Base-by-base conservation (phyloP, 2,329 filamentous ascomycete species). In the Thielaviopsis punctulata region DNA sequence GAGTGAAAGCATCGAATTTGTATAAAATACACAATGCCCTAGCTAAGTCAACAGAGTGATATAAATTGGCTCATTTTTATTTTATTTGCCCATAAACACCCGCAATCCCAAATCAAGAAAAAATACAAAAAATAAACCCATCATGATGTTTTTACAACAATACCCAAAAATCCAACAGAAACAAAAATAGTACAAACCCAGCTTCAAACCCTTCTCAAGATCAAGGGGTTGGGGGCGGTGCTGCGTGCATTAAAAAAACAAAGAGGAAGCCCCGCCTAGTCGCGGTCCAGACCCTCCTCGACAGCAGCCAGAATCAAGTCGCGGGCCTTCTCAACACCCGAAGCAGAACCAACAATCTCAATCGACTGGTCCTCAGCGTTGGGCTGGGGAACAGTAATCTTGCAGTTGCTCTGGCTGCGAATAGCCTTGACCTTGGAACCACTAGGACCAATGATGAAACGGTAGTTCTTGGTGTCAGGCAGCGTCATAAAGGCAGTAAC, bases 351-450 rank as follows among this genome's bases (percentile, higher is more conserved):
- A 33, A 83, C 73, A 60, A 98, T 84, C 70, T 95, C 87, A 63
- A 98, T 95, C 3, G 90, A 86, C 66, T 95, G 89, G 48, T 76
- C 74, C 57, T 69, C 71, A 45, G 70, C 71, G 66, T 93, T 84
- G 61, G 86, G 82, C 58, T 86, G 81, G 21, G 92, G 92, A 41
- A 98, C 90, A 58, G 89, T 88, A 64, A 98, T 93, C 69, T 84
- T 88, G 68, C 89, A 95, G 52, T 85, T 86, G 49, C 88, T 95
- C 71, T 92, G 80, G 70, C 86, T 87, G 59, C 92, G 81, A 64
- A 98, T 95, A 43, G 79, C 72, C 68, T 95, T 95, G 65, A 98
- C 93, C 67, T 90, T 90, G 65, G 79, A 84, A 55, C 92, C 92
- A 55, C 84, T 85, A 58, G 83, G 81, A 4, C 92, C 92, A 59